Base-by-base conservation (phyloP, 202 grass and related monocot genomes). In the Saccharum hybrid region DNA sequence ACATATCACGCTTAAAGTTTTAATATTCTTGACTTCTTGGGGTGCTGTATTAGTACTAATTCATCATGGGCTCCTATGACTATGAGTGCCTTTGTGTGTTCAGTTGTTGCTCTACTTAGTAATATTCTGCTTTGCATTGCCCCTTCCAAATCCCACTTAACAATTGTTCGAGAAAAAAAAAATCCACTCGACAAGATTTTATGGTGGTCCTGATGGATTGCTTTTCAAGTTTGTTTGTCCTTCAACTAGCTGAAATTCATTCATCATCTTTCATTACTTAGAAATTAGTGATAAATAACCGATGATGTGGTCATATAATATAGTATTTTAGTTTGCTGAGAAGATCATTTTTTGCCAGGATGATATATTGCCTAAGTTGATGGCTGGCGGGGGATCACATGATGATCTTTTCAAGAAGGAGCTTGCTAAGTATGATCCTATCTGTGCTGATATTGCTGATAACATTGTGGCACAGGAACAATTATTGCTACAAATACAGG, bases 341-440 rank as follows among this genome's bases (percentile, higher is more conserved):
- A 63, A 42, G 40, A 71, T 90, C 45, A 11, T 41, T 89, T 83
- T 91, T 8, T 86, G 63, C 37, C 76, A 96, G 93, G 93, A 99
- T 87, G 97, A 99, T 91, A 92, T 96, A 86, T 82, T 96, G 68
- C 93, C 97, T 7, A 99, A 99, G 78, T 84, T 96, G 80, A 96
- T 99, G 93, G 86, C 88, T 23, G 94, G 91, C 66, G 90, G 81
- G 88, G 97, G 97, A 83, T 96, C 91, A 48, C 91, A 96, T 71
- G 91, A 94, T 49, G 91, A 99, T 92, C 91, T 99, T 74, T 99
- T 96, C 88, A 99, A 90, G 82, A 99, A 94, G 71, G 97, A 99
- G 82, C 88, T 96, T 72, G 74, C 90, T 60, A 96, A 99, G 66
- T 96, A 96, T 51, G 88, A 96, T 84, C 84, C 87, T 62, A 88